Evolutionary conservation across 2,329 filamentous ascomycete species (phyloP).

Genomic region (Paramyrothecium roridum): DNA sequence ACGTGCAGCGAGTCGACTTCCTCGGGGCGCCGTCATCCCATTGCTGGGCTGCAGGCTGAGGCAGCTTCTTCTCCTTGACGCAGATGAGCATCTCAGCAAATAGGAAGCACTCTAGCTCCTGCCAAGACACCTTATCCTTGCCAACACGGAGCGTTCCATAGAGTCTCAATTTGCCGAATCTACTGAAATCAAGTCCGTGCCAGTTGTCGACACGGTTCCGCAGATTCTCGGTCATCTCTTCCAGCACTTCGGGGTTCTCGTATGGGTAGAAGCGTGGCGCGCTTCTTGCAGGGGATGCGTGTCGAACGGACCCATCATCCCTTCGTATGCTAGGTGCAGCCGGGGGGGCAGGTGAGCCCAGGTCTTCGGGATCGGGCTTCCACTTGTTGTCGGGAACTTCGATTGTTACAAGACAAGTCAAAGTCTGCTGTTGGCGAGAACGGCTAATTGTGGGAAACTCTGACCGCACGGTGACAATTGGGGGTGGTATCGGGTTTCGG

Average conservation of each 20-base stretch:
- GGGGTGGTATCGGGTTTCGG: conserved; percentile 85
- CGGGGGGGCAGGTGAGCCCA: conserved; percentile 51
- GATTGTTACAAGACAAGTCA: conserved; percentile 91
- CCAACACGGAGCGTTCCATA: conserved; percentile 90
- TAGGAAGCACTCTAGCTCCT: conserved; percentile 94
- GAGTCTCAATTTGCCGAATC: conserved; percentile 87
- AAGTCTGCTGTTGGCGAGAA: conserved; percentile 88
- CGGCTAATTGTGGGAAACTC: conserved; percentile 93
- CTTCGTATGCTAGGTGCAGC: conserved; percentile 38
- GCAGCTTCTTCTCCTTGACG: conserved; percentile 90
- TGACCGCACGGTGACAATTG: conserved; percentile 89
- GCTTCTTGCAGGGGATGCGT: conserved; percentile 57
- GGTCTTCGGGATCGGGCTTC: conserved; percentile 79
- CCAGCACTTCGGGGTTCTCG: conserved; percentile 72
- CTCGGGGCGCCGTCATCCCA: conserved; percentile 63
- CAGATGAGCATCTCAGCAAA: conserved; percentile 99
- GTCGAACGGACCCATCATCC: conserved; percentile 52
- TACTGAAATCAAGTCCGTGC: conserved; percentile 91
- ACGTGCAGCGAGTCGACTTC: conserved; percentile 73
- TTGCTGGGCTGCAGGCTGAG: conserved; percentile 47
- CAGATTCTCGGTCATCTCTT: conserved; percentile 82
- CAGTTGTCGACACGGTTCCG: conserved; percentile 92
- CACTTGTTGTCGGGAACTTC: conserved; percentile 93
- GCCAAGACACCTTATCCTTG: conserved; percentile 95
- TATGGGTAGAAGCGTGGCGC: conserved; percentile 65